phyloP scores from a whole-genome alignment of 2,329 filamentous ascomycete genomes.

The Clonostachys rosea region DNA sequence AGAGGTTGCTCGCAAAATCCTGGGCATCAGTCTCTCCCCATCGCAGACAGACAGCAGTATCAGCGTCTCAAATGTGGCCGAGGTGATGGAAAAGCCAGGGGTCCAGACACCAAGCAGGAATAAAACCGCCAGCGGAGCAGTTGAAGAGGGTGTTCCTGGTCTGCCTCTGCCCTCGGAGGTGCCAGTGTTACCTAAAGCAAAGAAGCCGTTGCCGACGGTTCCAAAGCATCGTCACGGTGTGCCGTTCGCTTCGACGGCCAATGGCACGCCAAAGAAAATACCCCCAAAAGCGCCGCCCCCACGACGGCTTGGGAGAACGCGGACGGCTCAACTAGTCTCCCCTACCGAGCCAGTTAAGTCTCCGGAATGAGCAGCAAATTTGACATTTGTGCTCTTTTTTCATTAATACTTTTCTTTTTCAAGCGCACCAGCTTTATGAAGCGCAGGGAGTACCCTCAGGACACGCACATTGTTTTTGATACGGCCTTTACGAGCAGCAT shows the following conservation, averaged over 20 bases:
- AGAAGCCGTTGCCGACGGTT: constrained; percentile 47
- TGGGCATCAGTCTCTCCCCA: constrained; percentile 68
- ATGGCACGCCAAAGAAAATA: constrained; percentile 26
- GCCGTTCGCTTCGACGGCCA: constrained; percentile 28
- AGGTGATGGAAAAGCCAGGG: constrained; percentile 76
- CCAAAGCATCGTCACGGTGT: constrained; percentile 52
- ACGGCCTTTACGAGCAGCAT: too few species aligned
- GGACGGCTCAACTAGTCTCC: too few species aligned
- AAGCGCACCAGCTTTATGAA: too few species aligned
- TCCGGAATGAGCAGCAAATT: too few species aligned
- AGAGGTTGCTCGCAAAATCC: constrained; percentile 50
- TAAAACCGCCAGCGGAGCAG: constrained; percentile 15
- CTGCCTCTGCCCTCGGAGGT: constrained; percentile 10
- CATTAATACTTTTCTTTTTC: too few species aligned
- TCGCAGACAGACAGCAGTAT: constrained; percentile 65
- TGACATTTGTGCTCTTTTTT: too few species aligned
- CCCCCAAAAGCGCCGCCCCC: constrained; percentile 42
- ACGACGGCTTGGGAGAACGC: constrained; percentile 21
- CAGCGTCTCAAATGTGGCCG: constrained; percentile 74
- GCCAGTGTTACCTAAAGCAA: constrained; percentile 22
- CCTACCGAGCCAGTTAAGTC: too few species aligned
- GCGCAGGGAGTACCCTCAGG: too few species aligned
- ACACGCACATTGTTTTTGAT: too few species aligned
- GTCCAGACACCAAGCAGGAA: constrained; percentile 74
- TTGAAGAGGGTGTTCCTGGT: not conserved